Base-by-base conservation (phyloP, 352 stramenopile species). In the Thalassiosira livingstoniorum region DNA sequence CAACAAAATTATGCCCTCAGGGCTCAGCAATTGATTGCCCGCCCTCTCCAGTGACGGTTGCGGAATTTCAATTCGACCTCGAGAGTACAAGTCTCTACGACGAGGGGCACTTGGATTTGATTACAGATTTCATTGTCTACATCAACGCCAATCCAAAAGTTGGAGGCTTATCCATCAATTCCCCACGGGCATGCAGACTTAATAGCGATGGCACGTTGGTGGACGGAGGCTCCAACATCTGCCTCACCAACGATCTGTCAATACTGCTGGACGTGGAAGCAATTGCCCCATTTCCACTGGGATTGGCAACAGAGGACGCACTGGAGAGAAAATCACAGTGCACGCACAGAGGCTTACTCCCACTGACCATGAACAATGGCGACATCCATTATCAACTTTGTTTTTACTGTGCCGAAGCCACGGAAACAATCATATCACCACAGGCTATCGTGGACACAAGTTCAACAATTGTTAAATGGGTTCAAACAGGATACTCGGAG, bases 401-500 rank as follows among this genome's bases (percentile, higher is more conserved):
- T 15, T 37, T 75, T 4, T 39, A 55, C n/a, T 54, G 64, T 27
- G 25, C 42, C 3, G 7, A 34, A 23, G 66, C 66, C 4, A 60
- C 51, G 0, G 66, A 75, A 42, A 65, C 18, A 0, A 75, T 75
- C 4, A 47, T 75, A 34, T 75, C 66, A 1, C n/a, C n/a, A n/a
- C 64, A 43, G 43, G 43, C 2, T 25, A n/a, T n/a, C n/a, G n/a
- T n/a, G n/a, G n/a, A n/a, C n/a, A n/a, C n/a, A n/a, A n/a, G n/a
- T n/a, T n/a, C n/a, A n/a, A n/a, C n/a, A 31, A 55, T 69, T 39
- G n/a, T 23, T 23, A 54, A 29, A 4, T 69, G 43, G 13, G 25
- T 31, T 54, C 61, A 69, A 21, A 15, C n/a, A 2, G 65, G 65
- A 2, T 29, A 43, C 25, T 51, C 37, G 25, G 15, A 7, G 2